Base-by-base conservation (phyloP, 2,329 filamentous ascomycete species). In the Fusarium secorum region DNA sequence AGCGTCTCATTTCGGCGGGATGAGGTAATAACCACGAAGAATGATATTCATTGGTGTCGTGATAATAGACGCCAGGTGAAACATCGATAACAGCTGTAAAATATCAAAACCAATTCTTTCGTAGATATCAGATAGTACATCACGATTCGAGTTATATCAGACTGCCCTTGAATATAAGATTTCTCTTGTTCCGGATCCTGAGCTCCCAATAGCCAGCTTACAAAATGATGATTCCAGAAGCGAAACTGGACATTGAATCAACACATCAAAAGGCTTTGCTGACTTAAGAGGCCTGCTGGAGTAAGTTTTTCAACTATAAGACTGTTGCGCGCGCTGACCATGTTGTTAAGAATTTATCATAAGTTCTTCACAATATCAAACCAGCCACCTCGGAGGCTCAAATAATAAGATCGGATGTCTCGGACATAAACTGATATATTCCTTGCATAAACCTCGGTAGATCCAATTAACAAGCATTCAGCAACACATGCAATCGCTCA, bases 381-480 rank as follows among this genome's bases (percentile, higher is more conserved):
- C 22, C 39, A 54, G 7, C 39, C 38, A 35, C 32, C 13, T 17
- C 2, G 6, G 18, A 52, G 26, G 54, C 20, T 45, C 18, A 33
- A 17, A 26, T 38, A 22, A 52, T 38, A 28, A 45, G 35, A 51
- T 45, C 63, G 30, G 53, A 46, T 46, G 18, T 11, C 22, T 38
- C 61, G 39, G 61, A 20, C 17, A n/a, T 18, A 11, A 18, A 32
- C 28, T 32, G n/a, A 48, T 18, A 26, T 6, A n/a, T 20, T 24
- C 2, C 20, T 3, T 33, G 24, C 17, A 26, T 28, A 39, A 39
- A 24, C 45, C 61, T 60, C 45, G 45, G 63, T 17, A 42, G 52
- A 36, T 30, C 63, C 45, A 48, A 52, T 41, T 42, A 48, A 66
- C 61, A 66, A 66, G 62, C 46, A n/a, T 66, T 53, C 32, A 39